Evolutionary conservation across 2,329 filamentous ascomycete species (phyloP), one percentile per base, ranked within the genome.

Genomic region (Colletotrichum godetiae): DNA sequence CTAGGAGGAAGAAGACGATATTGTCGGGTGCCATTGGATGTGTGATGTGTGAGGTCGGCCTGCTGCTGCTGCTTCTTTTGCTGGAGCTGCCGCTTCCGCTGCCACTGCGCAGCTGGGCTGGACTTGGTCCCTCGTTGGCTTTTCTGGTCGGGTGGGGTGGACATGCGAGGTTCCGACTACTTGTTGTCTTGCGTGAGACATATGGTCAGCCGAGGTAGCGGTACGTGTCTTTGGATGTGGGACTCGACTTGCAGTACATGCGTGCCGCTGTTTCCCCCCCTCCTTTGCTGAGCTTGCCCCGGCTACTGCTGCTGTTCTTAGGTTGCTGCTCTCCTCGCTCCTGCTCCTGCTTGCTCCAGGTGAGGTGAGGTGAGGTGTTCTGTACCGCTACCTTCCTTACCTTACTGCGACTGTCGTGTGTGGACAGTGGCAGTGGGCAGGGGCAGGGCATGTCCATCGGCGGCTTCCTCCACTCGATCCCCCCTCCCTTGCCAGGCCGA

Each of bases 391-490:
- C 33, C 33, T 35, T 19, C 53, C 62, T 58, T 67, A 57, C 60
- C 31, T 11, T 29, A 53, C 60, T 24, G 60, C 49, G 31, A 31
- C 29, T 42, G 57, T 42, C 57, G 31, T 65, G 64, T 27, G 63
- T 37, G 59, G 55, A 46, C 67, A 73, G 67, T 67, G 71, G 52
- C 53, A 52, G 13, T 37, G 59, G 55, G 42, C 67, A 73, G 67
- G 71, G 71, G 52, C 53, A 52, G 13, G 67, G 59, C 46, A 13
- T 70, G 59, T 42, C 68, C 70, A 27, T 73, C 67, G 66, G 70
- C 70, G 59, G 67, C 70, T 63, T 69, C 62, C 66, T 73, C 57
- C 65, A 68, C 68, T 61, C 31, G 69, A 58, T 63, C 64, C 52
- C 37, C 56, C 68, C 64, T 72, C 70, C 70, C 70, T 73, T 73